Percentiles rank a stretch among this genome's conserved stretches.
These are phyloP conservation scores for Aspergillus homomorphus DNA, from an alignment of 495 filamentous ascomycete genomes.

Conservation along the genomic window DNA sequence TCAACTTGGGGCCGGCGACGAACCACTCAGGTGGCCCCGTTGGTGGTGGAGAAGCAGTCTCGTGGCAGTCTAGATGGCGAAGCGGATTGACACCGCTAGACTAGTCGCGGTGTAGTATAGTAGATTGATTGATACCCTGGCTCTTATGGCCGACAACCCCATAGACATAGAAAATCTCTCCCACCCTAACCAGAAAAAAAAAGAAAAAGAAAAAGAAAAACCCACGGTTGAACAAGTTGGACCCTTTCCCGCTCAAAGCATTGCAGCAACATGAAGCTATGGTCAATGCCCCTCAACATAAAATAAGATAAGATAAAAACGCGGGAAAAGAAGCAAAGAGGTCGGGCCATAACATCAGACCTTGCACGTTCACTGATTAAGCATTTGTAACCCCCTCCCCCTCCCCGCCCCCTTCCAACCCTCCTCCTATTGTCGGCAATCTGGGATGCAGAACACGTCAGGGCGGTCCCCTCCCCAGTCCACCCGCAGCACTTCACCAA, in stretches of 20 bases:
- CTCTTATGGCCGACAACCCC: background rate
- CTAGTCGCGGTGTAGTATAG: background rate
- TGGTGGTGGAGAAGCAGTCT: background rate
- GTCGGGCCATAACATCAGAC: background rate
- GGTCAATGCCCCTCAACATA: background rate
- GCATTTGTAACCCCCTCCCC: background rate
- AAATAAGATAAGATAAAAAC: background rate
- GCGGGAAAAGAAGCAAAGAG: background rate
- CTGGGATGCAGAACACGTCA: conserved; percentile 1
- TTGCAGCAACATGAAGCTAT: too few relatives aligned
- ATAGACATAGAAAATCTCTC: too few relatives aligned
- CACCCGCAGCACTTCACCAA: background rate
- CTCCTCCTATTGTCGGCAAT: background rate
- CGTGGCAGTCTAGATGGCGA: background rate
- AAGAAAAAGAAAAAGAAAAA: too few relatives aligned
- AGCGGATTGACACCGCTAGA: background rate
- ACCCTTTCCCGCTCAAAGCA: too few relatives aligned
- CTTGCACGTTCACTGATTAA: conserved; percentile 6
- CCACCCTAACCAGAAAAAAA: too few relatives aligned
- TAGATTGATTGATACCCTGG: background rate
- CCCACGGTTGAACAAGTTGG: too few relatives aligned
- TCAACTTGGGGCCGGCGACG: background rate
- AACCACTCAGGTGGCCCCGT: background rate
- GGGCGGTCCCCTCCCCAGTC: background rate
- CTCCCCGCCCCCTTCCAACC: background rate